Base-by-base conservation (phyloP, 371 early-diverging fungal genomes). In the Mucor lusitanicus region DNA sequence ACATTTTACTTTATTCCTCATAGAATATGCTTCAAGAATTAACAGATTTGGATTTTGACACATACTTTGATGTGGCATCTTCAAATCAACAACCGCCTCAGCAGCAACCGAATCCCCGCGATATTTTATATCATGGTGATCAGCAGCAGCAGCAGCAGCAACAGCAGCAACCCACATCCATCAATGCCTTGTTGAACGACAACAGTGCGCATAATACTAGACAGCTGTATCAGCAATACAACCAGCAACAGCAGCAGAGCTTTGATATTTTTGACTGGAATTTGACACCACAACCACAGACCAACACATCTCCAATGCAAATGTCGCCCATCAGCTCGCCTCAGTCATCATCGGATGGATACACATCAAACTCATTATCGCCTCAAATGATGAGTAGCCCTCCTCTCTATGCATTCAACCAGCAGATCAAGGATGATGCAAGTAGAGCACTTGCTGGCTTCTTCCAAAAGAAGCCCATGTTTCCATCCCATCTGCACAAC, bases 11-110 rank as follows among this genome's bases (percentile, higher is more conserved):
- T 23, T 42, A 30, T 67, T 55, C 48, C 53, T 44, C 30, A 39
- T 50, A 61, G 30, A 44, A 33, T n/a, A 72, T 72, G 72, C 61
- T 72, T 23, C 68, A 72, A 64, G 73, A 73, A 30, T 55, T 66
- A 55, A 59, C 65, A 35, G 73, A 73, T 55, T 54, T 73, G 57
- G 73, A 73, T 35, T 73, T 73, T 53, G 73, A 65, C 53, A 63
- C 70, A 28, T 73, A 69, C 63, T 69, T 73, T 50, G 67, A 73
- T 59, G 67, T 69, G 46, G 42, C 68, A 6, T 62, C 65, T 17
- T 58, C 61, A 23, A 72, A 68, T 65, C 72, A 72, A 50, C 72
- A 67, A 50, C 61, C 25, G n/a, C 59, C 63, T 13, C 32, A 33
- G 28, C 62, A 66, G 19, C 63, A 54, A 55, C 54, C 56, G 13